These are phyloP conservation scores for Cydonia oblonga DNA, from an alignment of 331 rosid genomes.

Conservation along the genomic window DNA sequence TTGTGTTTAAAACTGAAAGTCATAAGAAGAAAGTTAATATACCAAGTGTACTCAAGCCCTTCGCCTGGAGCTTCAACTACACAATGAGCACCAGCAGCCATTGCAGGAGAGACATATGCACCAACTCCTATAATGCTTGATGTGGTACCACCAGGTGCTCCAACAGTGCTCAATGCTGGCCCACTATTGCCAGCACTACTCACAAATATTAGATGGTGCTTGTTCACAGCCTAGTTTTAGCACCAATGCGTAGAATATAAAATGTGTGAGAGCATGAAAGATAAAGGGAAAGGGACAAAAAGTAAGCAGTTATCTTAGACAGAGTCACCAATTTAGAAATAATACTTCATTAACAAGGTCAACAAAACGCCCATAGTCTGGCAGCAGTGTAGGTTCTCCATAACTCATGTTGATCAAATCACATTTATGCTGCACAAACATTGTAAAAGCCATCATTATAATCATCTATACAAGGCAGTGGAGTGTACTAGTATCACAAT, in stretches of 20 bases:
- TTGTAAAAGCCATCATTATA: slow-evolving; percentile 5
- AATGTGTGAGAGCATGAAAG: slow-evolving; percentile 19
- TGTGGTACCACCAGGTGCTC: slow-evolving; percentile 95
- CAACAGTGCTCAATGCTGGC: slow-evolving; percentile 88
- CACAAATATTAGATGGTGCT: slow-evolving; percentile 65
- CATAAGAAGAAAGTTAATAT: slow-evolving; percentile 15
- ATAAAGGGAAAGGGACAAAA: neutral
- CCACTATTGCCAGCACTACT: slow-evolving; percentile 98
- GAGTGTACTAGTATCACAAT: neutral
- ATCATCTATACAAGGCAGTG: neutral
- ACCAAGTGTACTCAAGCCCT: slow-evolving; percentile 96
- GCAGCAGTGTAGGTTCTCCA: slow-evolving; percentile 73
- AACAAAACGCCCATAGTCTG: slow-evolving; percentile 92
- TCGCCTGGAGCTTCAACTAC: slow-evolving; percentile 75
- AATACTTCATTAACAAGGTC: slow-evolving; percentile 78
- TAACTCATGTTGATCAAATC: slow-evolving; percentile 92
- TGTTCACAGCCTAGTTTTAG: slow-evolving; percentile 61
- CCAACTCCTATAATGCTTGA: slow-evolving; percentile 86
- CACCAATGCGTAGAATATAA: slow-evolving; percentile 13
- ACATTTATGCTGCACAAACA: slow-evolving; percentile 72
- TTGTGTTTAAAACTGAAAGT: slow-evolving; percentile 4
- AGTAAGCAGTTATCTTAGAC: neutral
- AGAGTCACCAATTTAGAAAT: slow-evolving; percentile 13
- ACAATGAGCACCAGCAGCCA: slow-evolving; percentile 97
- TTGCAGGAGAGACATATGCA: slow-evolving; percentile 85